Base-by-base conservation (phyloP, 1,284 basidiomycete genomes). In the Microbotryomycetes sp. region DNA sequence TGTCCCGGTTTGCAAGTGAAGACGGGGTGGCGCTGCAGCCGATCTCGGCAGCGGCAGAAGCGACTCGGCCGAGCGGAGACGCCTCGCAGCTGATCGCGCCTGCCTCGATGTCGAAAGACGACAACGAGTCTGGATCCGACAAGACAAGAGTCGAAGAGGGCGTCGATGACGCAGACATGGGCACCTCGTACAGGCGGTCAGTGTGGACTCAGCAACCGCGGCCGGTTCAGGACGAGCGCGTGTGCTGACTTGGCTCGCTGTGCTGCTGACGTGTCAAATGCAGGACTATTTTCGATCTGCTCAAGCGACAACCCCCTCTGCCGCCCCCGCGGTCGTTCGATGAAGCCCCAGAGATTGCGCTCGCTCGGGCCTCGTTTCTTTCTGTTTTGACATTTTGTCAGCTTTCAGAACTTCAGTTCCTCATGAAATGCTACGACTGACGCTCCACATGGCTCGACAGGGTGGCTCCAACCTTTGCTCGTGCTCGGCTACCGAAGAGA, bases 401-500 rank as follows among this genome's bases (percentile, higher is more conserved):
- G 71, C 59, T 18, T 11, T 2, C 16, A 0, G 3, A 7, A 6
- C 5, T 18, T 16, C 3, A 4, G 3, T 23, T n/a, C 29, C 46
- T 45, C 52, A 28, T 6, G 9, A 15, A 30, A 13, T 21, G 29
- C 13, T 28, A 47, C 24, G 11, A 35, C 16, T 56, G 30, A 57
- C 7, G 31, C 81, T 52, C 5, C 16, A 16, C 24, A 3, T 29
- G 5, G 18, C 1, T 27, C 26, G 23, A 4, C 52, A 56, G 50
- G 29, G 46, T 68, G 66, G 66, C 35, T 68, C 6, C 61, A 62
- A 31, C 64, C 64, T 4, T 49, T 68, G 4, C 56, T 68, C 79
- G 77, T 79, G 4, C 76, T 85, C 23, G 83, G 83, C 1, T 87
- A 85, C 71, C 84, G 86, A 70, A 79, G 87, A 29, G 51, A 47